Evolutionary conservation across 2,329 filamentous ascomycete genomes (phyloP).

Genomic region (Dryadomyces quercus-mongolicae): DNA sequence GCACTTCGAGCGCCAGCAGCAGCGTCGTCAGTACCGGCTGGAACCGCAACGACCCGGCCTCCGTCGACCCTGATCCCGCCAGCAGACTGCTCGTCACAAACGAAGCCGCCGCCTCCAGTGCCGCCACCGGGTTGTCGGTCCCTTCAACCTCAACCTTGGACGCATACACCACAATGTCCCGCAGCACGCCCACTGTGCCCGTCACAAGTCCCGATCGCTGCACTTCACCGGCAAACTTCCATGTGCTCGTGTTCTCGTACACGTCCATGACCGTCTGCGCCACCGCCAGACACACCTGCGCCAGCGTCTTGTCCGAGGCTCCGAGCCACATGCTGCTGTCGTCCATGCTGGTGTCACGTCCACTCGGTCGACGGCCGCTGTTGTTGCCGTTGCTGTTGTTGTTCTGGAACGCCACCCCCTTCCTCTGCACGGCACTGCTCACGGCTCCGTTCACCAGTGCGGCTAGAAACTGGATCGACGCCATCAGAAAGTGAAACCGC

Average conservation of each 20-base stretch:
- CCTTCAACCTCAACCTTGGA: constrained; percentile 48
- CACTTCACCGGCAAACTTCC: constrained; percentile 62
- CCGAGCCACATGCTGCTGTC: constrained; percentile 49
- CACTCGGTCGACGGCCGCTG: not conserved
- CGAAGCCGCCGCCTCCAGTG: constrained; percentile 59
- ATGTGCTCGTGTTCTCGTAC: constrained; percentile 74
- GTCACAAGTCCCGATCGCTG: constrained; percentile 59
- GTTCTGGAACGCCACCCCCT: no score
- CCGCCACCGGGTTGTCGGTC: constrained; percentile 13
- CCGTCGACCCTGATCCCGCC: constrained; percentile 39
- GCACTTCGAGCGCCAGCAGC: constrained; percentile 45
- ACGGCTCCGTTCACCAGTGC: constrained; percentile 66
- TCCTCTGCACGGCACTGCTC: constrained; percentile 54
- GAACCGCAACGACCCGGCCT: constrained; percentile 52
- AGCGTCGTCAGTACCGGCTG: constrained; percentile 66
- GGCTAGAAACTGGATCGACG: constrained; percentile 62
- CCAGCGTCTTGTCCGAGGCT: constrained; percentile 66
- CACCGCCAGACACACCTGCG: constrained; percentile 58
- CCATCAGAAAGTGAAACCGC: constrained; percentile 65
- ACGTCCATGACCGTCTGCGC: constrained; percentile 68
- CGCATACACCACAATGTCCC: constrained; percentile 57
- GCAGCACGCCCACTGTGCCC: constrained; percentile 56
- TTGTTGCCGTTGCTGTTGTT: constrained; percentile 16
- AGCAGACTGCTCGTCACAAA: constrained; percentile 71
- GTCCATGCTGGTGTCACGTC: constrained; percentile 24